Base-by-base conservation (phyloP, 371 early-diverging fungal species). In the Zancudomyces culisetae region DNA sequence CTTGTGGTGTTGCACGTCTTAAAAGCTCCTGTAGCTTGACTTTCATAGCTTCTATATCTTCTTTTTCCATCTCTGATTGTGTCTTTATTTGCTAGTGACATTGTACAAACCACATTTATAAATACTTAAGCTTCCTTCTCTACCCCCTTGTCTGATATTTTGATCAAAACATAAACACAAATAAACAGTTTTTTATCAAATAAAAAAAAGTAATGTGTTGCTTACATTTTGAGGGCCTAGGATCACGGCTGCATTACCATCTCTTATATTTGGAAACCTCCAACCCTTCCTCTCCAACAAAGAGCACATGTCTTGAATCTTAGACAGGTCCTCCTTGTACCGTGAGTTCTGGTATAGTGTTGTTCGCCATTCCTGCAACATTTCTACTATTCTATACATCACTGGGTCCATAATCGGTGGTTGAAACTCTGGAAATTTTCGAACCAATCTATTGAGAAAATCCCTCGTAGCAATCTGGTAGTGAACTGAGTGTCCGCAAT, bases 401-500 rank as follows among this genome's bases (percentile, higher is more conserved):
- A 83, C 78, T 1, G 58, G 53, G 42, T 55, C 56, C 45, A 57
- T 49, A 49, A 43, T 43, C 18, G 55, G n/a, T 4, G 68, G 66
- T 49, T 66, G 68, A 57, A 59, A 68, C 52, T 87, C 88, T 3
- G 97, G 95, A 56, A 95, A 94, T 54, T 80, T 73, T 30, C 81
- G 72, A 22, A 92, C 89, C 28, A 96, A 76, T 50, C 85, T 87
- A 64, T 91, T 93, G 50, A 96, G 67, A 60, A 96, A 95, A 54
- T 94, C 97, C 58, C 90, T 90, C 27, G 85, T 79, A 20, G 83
- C 81, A 42, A 96, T 78, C 58, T 92, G 90, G 54, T 88, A 71
- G 56, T 96, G 95, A 57, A 96, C 90, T 0, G 97, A 79, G 63
- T 90, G 87, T 0, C 94, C 95, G 65, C 95, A 93, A 62, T 95